Evolutionary conservation across 2,329 filamentous ascomycete species (phyloP), one percentile per base, ranked within the genome.

Genomic region (Bipolaris oryzae): DNA sequence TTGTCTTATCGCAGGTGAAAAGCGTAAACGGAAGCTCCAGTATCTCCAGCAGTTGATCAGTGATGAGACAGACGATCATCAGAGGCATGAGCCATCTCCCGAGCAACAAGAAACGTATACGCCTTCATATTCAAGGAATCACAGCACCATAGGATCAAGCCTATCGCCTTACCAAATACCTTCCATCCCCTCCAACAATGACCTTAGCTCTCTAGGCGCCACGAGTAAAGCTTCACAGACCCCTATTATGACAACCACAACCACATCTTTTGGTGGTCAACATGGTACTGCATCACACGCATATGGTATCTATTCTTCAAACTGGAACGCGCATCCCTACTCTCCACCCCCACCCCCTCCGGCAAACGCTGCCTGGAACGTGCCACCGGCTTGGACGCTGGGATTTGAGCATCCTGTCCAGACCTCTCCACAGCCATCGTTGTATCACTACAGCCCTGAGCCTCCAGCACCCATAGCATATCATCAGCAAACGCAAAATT

Each of bases 11-110:
- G 15, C 45, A 75, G 73, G 73, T 33, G 73, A 76, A 46, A 76
- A 76, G 57, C 70, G 73, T 21, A 76, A 75, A 58, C 63, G 68
- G 31, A 76, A 76, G 63, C 68, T 76, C 1, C 69, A 74, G 42
- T 72, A 72, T 45, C 69, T 76, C 16, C 72, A 75, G 48, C 67
- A 74, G 44, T 63, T 74, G n/a, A 55, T 75, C 16, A 59, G 62
- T 20, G 69, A 74, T 31, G 66, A 58, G 6, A 51, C 63, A 18
- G 54, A 52, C 6, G 66, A 68, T 25, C 54, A 60, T 23, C 53
- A 63, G 20, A 52, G 50, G 13, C 31, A 62, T 25, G 63, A 62
- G 25, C 43, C 53, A 2, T 62, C 64, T 16, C 55, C 50, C 7
- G 56, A 61, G 43, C 55, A 47, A 13, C 62, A 65, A n/a, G 51